These are phyloP conservation scores for Jacaranda mimosifolia DNA, from an alignment of 257 asterid species.

Conservation along the genomic window DNA sequence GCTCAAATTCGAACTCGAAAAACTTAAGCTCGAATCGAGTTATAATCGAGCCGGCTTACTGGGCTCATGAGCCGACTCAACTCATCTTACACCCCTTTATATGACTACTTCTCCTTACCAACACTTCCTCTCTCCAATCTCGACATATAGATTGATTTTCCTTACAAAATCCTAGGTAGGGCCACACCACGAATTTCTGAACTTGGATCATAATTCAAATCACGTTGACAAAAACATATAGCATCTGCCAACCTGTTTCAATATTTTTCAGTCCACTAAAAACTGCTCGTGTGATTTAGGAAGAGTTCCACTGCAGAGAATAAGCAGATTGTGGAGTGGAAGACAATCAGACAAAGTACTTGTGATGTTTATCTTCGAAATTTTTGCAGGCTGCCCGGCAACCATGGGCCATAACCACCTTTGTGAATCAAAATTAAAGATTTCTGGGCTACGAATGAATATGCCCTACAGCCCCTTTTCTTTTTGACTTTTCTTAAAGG, in stretches of 20 bases:
- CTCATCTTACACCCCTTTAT: no score
- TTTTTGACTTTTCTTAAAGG: slow-evolving; percentile 6
- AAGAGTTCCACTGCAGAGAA: slow-evolving; percentile 1
- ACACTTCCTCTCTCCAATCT: no score
- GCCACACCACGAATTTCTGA: no score
- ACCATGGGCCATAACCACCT: background rate
- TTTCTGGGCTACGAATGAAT: background rate
- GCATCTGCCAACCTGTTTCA: slow-evolving; percentile 3
- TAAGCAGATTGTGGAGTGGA: background rate
- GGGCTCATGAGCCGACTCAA: no score
- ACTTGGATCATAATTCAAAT: no score
- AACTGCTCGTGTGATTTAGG: background rate
- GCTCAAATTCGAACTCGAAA: no score
- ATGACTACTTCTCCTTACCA: no score
- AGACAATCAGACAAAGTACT: slow-evolving; percentile 18
- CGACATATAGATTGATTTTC: no score
- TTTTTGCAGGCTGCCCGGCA: background rate
- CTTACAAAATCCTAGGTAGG: no score
- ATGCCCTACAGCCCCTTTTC: background rate
- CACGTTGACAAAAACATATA: background rate
- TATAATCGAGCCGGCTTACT: no score
- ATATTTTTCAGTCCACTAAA: background rate
- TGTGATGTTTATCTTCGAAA: background rate
- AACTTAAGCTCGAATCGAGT: no score
- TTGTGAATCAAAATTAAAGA: background rate